Evolutionary conservation across 768 basidiomycete species (phyloP).

Genomic region (Rossbeevera mucosa): DNA sequence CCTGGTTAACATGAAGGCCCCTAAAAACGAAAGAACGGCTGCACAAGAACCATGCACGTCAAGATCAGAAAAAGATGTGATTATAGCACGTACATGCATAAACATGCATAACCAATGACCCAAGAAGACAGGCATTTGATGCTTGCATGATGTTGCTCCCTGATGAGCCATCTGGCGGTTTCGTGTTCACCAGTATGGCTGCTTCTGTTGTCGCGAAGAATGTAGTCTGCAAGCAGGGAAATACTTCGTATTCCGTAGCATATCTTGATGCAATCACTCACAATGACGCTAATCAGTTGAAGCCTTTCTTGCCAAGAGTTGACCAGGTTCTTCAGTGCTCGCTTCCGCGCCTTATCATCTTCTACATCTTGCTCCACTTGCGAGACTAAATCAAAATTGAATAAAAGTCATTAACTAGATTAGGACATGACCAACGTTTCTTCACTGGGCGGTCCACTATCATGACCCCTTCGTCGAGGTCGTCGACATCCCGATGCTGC

Average conservation of each 20-base stretch:
- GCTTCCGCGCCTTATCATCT: constrained; percentile 43
- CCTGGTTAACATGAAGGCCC: constrained; percentile 50
- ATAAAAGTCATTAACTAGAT: neutral
- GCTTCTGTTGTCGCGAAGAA: constrained; percentile 60
- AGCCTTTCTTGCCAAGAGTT: constrained; percentile 61
- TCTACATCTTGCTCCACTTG: constrained; percentile 47
- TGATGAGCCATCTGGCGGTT: constrained; percentile 23
- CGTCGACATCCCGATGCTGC: constrained; percentile 1
- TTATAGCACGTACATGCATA: constrained; percentile 40
- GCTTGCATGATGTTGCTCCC: constrained; percentile 21
- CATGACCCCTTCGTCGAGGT: constrained; percentile 13
- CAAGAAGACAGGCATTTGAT: constrained; percentile 45
- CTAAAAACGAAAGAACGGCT: constrained; percentile 48
- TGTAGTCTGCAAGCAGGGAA: constrained; percentile 41
- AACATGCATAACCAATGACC: constrained; percentile 49
- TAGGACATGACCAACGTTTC: constrained; percentile 15
- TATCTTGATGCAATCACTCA: constrained; percentile 24
- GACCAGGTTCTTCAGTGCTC: constrained; percentile 46
- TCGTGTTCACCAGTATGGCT: constrained; percentile 44
- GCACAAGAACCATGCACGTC: neutral
- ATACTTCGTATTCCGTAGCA: neutral
- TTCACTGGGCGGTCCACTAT: constrained; percentile 5
- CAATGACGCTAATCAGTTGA: constrained; percentile 57
- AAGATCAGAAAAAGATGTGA: neutral
- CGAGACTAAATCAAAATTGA: constrained; percentile 29